A percentile compares a stretch with the other conserved stretches of the same genome.
These are phyloP conservation scores for Colletotrichum plurivorum DNA, from an alignment of 2,329 filamentous ascomycete genomes.

Conservation along the genomic window DNA sequence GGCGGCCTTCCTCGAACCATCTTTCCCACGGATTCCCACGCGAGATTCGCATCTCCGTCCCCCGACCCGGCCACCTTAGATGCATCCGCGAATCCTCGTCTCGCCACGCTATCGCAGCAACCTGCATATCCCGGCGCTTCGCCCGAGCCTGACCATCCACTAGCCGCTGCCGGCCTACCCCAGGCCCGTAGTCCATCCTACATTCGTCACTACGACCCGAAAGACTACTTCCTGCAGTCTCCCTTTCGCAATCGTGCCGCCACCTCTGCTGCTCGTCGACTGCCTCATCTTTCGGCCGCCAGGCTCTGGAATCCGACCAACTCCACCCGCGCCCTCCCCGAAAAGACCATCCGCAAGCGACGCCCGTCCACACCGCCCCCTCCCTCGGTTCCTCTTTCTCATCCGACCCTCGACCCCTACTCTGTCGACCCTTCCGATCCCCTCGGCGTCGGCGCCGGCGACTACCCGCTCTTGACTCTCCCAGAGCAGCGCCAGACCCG, in stretches of 20 bases:
- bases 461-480: slow-evolving; percentile 66
- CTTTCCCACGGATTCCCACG: slow-evolving; percentile 65
- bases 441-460: slow-evolving; percentile 56
- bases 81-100: slow-evolving; percentile 48
- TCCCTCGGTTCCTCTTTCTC: slow-evolving; percentile 64
- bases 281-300: slow-evolving; percentile 60
- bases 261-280: slow-evolving; percentile 48
- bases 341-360: slow-evolving; percentile 53
- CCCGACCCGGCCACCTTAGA: slow-evolving; percentile 46
- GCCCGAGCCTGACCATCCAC: slow-evolving; percentile 29
- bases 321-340: slow-evolving; percentile 65
- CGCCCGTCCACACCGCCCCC: slow-evolving; percentile 68
- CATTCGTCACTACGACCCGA: slow-evolving; percentile 33
- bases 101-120: slow-evolving; percentile 50
- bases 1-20: slow-evolving; percentile 56
- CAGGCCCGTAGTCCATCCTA: slow-evolving; percentile 40
- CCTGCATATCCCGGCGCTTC: slow-evolving; percentile 48
- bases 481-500: slow-evolving; percentile 64
- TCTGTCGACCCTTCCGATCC: slow-evolving; percentile 54
- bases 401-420: slow-evolving; percentile 57
- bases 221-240: slow-evolving; percentile 48
- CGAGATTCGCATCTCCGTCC: slow-evolving; percentile 42
- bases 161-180: slow-evolving; percentile 39
- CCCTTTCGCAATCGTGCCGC: slow-evolving; percentile 62
- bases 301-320: slow-evolving; percentile 75